Conservation (phyloP, 345 rosid genomes). For the Rhodamnia argentea region DNA sequence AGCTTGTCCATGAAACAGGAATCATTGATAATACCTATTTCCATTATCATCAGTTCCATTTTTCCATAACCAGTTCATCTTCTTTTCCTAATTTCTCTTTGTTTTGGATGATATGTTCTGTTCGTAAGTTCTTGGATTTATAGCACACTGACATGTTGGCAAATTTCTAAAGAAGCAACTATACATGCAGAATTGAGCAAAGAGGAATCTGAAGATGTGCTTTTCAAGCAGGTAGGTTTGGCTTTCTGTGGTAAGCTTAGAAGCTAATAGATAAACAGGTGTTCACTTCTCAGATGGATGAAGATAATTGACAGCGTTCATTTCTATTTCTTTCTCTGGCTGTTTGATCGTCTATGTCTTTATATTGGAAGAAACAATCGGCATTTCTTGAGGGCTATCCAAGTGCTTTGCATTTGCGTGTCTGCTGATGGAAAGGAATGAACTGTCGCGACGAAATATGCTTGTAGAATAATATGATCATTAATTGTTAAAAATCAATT, state of each 20-base stretch:
- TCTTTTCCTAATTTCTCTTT: not conserved
- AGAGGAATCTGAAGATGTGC: slow-evolving; percentile 73
- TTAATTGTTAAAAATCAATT: not conserved
- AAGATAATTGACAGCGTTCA: not conserved
- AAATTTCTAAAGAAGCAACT: not conserved
- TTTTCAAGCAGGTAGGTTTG: slow-evolving; percentile 64
- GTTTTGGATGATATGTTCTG: not conserved
- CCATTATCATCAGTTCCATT: not conserved
- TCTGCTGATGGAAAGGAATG: not conserved
- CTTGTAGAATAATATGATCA: not conserved
- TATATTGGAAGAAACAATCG: not conserved
- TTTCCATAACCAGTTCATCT: not conserved
- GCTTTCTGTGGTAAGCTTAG: not conserved
- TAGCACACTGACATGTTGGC: not conserved
- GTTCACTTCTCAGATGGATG: not conserved
- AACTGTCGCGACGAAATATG: not conserved
- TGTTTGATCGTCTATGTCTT: not conserved
- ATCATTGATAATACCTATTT: not conserved
- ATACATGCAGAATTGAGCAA: slow-evolving; percentile 54
- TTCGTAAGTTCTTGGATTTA: not conserved
- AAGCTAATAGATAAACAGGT: not conserved
- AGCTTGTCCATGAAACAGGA: not conserved
- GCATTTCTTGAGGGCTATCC: not conserved
- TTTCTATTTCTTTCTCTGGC: not conserved
- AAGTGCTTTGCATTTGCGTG: not conserved